phyloP scores from a whole-genome alignment of 83 land plant species.

The Larix sibirica region DNA sequence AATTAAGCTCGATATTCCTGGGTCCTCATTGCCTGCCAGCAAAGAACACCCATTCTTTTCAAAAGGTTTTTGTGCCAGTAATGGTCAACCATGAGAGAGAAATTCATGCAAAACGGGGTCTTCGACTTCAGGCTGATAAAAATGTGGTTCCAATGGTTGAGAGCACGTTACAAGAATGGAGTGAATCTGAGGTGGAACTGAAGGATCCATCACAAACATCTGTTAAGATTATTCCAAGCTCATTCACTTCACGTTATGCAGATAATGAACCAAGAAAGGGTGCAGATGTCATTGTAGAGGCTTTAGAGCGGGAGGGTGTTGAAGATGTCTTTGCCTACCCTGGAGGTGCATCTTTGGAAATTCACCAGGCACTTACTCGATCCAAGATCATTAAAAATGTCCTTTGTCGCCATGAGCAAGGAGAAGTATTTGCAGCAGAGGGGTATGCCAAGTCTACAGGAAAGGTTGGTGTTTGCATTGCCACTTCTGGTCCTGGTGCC shows the following conservation, averaged over 20 bases:
- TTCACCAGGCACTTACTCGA: slow-evolving; percentile 84
- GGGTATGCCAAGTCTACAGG: slow-evolving; percentile 84
- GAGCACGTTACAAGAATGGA: too few relatives aligned
- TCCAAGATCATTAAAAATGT: slow-evolving; percentile 57
- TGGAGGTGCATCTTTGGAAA: slow-evolving; percentile 92
- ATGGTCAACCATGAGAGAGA: too few relatives aligned
- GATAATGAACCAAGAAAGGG: slow-evolving; percentile 79
- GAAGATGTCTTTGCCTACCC: slow-evolving; percentile 77
- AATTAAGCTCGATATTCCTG: too few relatives aligned
- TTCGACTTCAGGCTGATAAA: too few relatives aligned
- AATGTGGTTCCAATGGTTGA: too few relatives aligned
- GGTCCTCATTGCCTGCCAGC: too few relatives aligned
- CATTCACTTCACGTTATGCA: slow-evolving; percentile 42
- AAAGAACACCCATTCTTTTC: too few relatives aligned
- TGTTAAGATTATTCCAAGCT: not conserved
- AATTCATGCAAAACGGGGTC: too few relatives aligned
- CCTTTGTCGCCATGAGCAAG: slow-evolving; percentile 88
- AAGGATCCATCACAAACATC: too few relatives aligned
- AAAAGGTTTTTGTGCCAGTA: too few relatives aligned
- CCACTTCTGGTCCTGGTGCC: slow-evolving; percentile 92
- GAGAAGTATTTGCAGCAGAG: slow-evolving; percentile 83
- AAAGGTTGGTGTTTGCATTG: slow-evolving; percentile 77
- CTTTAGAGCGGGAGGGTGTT: slow-evolving; percentile 82
- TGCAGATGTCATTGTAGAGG: slow-evolving; percentile 79
- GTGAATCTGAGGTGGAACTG: too few relatives aligned